Evolutionary conservation across 1,139 yeast species (phyloP).

Genomic region (Zygoascus sp.): DNA sequence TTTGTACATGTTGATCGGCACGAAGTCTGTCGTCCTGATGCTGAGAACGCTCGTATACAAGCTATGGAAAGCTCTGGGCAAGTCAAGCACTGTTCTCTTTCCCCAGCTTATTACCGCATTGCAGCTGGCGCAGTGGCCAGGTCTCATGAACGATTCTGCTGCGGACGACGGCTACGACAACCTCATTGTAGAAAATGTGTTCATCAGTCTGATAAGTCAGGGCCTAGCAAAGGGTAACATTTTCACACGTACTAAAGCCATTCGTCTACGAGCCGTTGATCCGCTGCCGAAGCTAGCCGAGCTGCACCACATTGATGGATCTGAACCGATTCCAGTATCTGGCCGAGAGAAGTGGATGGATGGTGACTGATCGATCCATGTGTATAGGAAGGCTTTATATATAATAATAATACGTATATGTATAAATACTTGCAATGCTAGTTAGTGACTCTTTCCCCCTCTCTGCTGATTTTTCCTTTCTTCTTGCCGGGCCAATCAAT

Average conservation of each 20-base stretch:
- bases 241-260: slow-evolving; percentile 27
- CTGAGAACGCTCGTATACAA: slow-evolving; percentile 26
- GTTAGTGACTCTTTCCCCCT: too few relatives aligned
- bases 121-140: slow-evolving; percentile 12
- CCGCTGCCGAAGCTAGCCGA: slow-evolving; percentile 28
- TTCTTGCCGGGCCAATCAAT: too few relatives aligned
- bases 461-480: too few relatives aligned
- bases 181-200: slow-evolving; percentile 33
- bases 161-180: slow-evolving; percentile 16
- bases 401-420: too few relatives aligned
- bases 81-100: slow-evolving; percentile 14
- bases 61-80: slow-evolving; percentile 19
- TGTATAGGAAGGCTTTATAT: too few relatives aligned
- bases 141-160: neutral
- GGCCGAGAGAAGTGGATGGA: slow-evolving; percentile 14
- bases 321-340: slow-evolving; percentile 1
- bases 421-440: too few relatives aligned
- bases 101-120: slow-evolving; percentile 23
- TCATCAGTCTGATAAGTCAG: slow-evolving; percentile 34
- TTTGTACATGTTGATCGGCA: slow-evolving; percentile 8
- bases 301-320: slow-evolving; percentile 18
- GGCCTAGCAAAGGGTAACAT: slow-evolving; percentile 38
- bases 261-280: slow-evolving; percentile 26
- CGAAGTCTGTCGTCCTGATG: slow-evolving; percentile 14
- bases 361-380: neutral